Evolutionary conservation across 768 basidiomycete species (phyloP).

Genomic region (Agaricus bisporus): DNA sequence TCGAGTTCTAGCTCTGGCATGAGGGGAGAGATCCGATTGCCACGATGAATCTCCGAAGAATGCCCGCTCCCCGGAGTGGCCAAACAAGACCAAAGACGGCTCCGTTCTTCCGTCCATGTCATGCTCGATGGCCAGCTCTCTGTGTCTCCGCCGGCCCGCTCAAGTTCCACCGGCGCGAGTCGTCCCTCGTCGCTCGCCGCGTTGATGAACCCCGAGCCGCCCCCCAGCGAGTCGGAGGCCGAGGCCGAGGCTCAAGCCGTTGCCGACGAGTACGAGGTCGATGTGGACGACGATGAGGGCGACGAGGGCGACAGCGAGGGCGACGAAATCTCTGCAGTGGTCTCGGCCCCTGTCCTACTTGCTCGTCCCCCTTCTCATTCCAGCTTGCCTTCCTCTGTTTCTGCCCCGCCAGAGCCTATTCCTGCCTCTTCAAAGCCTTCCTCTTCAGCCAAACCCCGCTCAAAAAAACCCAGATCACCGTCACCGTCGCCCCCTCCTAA

Average conservation of each 20-base stretch:
- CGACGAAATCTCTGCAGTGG: constrained; percentile 1
- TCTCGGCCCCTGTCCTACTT: constrained; percentile 14
- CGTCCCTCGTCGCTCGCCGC: constrained; percentile 12
- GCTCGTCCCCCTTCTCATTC: constrained; percentile 11
- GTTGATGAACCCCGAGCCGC: constrained; percentile 10
- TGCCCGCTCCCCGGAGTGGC: no score
- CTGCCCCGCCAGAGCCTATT: constrained; percentile 25
- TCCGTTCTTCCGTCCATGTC: no score
- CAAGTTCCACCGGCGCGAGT: constrained; percentile 7
- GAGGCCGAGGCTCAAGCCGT: constrained; percentile 8
- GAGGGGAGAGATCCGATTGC: no score
- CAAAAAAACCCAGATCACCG: constrained; percentile 29
- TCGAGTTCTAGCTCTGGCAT: no score
- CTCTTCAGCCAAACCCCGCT: constrained; percentile 22
- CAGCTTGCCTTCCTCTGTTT: constrained; percentile 14
- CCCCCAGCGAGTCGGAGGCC: not conserved
- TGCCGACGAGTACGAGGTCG: constrained; percentile 15
- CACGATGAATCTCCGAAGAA: no score
- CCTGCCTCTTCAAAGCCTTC: constrained; percentile 18
- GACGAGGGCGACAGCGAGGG: constrained; percentile 9
- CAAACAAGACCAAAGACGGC: no score
- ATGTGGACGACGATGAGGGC: constrained; percentile 15
- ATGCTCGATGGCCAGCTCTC: no score
- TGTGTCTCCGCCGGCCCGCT: no score
- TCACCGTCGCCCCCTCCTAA: constrained; percentile 58